Conservation (phyloP, 805 yeast genomes). For the Phaffomyces opuntiae region DNA sequence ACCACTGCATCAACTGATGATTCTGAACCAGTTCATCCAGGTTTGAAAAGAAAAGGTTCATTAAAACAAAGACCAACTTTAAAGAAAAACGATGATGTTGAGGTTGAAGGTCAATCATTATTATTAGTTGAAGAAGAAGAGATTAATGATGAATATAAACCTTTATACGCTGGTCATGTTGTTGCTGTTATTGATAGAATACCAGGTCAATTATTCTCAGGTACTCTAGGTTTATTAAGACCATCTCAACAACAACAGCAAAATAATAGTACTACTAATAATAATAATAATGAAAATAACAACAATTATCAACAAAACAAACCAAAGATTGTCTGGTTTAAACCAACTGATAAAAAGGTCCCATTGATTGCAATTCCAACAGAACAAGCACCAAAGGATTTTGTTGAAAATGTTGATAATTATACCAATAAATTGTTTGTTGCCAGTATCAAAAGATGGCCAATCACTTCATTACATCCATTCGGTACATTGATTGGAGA, state of each 20-base stretch:
- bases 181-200: constrained; percentile 97
- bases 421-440: constrained; percentile 81
- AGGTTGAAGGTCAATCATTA: constrained; percentile 95
- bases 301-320: constrained; percentile 26
- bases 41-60: constrained; percentile 75
- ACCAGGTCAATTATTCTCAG: constrained; percentile 93
- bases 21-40: constrained; percentile 22
- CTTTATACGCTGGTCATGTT: constrained; percentile 95
- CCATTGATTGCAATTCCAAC: constrained; percentile 98
- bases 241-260: constrained; percentile 76
- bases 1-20: constrained; percentile 1
- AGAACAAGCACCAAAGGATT: constrained; percentile 94
- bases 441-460: constrained; percentile 98
- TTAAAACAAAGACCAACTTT: constrained; percentile 92
- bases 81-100: constrained; percentile 97
- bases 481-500: constrained; percentile 90
- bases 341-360: constrained; percentile 96
- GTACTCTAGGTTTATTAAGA: constrained; percentile 86
- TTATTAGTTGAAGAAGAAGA: constrained; percentile 92
- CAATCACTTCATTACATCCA: constrained; percentile 96
- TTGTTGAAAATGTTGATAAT: constrained; percentile 82
- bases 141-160: constrained; percentile 85
- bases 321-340: constrained; percentile 98
- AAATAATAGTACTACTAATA: neutral
- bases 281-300: constrained; percentile 2